Conservation (phyloP, 805 yeast species). For the Yamadazyma insecticola region DNA sequence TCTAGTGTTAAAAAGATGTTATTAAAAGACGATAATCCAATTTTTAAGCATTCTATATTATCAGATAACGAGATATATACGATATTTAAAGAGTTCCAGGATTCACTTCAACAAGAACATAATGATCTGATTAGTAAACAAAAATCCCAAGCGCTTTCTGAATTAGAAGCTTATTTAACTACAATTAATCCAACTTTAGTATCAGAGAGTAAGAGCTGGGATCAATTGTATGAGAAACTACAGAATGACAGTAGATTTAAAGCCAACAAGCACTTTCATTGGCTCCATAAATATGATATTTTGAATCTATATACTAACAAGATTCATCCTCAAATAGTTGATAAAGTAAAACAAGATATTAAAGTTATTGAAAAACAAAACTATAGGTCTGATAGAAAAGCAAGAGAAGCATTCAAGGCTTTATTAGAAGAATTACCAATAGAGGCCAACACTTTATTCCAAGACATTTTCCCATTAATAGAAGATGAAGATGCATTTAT, state of each 20-base stretch:
- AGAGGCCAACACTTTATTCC: slow-evolving; percentile 54
- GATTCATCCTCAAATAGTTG: slow-evolving; percentile 24
- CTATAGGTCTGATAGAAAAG: slow-evolving; percentile 56
- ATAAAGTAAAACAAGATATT: slow-evolving; percentile 17
- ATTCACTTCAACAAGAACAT: slow-evolving; percentile 30
- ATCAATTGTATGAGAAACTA: slow-evolving; percentile 28
- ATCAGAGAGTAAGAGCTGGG: slow-evolving; percentile 33
- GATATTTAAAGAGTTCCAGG: slow-evolving; percentile 50
- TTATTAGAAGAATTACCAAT: slow-evolving; percentile 42
- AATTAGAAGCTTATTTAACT: slow-evolving; percentile 48
- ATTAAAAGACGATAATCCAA: slow-evolving; percentile 60
- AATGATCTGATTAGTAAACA: slow-evolving; percentile 16
- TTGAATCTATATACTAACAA: slow-evolving; percentile 45
- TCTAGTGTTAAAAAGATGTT: slow-evolving; percentile 41
- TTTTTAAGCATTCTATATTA: slow-evolving; percentile 55
- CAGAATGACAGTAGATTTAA: slow-evolving; percentile 47
- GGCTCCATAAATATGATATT: slow-evolving; percentile 56
- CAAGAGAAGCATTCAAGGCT: slow-evolving; percentile 54
- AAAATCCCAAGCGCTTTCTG: slow-evolving; percentile 47
- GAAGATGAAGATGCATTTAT: slow-evolving; percentile 55
- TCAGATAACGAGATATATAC: slow-evolving; percentile 53
- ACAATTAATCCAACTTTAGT: slow-evolving; percentile 27
- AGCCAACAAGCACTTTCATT: slow-evolving; percentile 52
- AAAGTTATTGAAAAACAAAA: slow-evolving; percentile 30
- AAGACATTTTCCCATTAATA: slow-evolving; percentile 45